phyloP scores from a whole-genome alignment of 768 basidiomycete genomes.

The Exsudoporus frostii region DNA sequence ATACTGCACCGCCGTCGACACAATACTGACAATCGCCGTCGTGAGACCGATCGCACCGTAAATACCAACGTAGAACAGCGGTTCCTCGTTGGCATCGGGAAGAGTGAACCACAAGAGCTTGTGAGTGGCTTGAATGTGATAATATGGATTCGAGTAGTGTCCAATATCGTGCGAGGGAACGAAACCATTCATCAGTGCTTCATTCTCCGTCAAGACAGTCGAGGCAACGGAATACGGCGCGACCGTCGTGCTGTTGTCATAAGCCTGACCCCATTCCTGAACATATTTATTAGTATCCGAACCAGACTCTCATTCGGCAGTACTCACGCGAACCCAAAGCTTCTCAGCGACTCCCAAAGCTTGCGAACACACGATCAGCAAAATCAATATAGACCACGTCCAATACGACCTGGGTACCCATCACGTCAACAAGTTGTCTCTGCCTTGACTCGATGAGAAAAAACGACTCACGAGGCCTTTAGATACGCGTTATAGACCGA shows the following conservation, averaged over 20 bases:
- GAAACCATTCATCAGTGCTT: slow-evolving; percentile 25
- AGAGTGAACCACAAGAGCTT: slow-evolving; percentile 19
- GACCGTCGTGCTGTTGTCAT: slow-evolving; percentile 6
- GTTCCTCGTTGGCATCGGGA: slow-evolving; percentile 56
- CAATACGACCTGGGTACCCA: slow-evolving; percentile 25
- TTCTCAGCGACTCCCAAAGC: slow-evolving; percentile 28
- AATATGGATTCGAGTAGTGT: slow-evolving; percentile 16
- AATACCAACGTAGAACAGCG: slow-evolving; percentile 68
- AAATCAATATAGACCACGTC: slow-evolving; percentile 24
- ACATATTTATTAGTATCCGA: not conserved
- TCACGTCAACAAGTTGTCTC: not conserved
- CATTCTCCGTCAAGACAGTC: slow-evolving; percentile 26
- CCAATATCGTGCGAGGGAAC: slow-evolving; percentile 17
- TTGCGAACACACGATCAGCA: slow-evolving; percentile 26
- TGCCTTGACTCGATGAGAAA: not conserved
- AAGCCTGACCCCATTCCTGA: slow-evolving; percentile 31
- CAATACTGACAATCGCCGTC: slow-evolving; percentile 45
- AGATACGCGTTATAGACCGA: slow-evolving; percentile 64
- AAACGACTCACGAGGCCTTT: slow-evolving; percentile 53
- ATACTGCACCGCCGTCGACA: slow-evolving; percentile 52
- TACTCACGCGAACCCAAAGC: slow-evolving; percentile 29
- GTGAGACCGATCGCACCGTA: slow-evolving; percentile 60
- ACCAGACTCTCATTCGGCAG: not conserved
- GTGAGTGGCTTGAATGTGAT: slow-evolving; percentile 13
- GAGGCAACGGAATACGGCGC: slow-evolving; percentile 20